Base-by-base conservation (phyloP, 305 asterid genomes). In the Rubia tinctorum region DNA sequence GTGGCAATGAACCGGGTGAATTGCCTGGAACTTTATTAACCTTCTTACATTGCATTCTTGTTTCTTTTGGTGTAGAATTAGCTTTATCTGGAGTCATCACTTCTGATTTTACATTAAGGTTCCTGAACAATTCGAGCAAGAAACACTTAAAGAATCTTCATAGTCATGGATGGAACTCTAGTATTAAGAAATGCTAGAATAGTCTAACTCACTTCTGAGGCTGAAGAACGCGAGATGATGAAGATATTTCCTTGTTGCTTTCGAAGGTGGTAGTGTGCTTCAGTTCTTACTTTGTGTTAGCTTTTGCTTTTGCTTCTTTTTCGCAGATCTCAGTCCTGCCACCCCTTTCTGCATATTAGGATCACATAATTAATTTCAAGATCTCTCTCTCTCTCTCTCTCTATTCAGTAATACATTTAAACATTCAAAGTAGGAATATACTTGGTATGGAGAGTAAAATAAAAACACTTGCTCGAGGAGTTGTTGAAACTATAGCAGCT, bases 1-100 rank as follows among this genome's bases (percentile, higher is more conserved):
- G 56, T 13, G 84, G 66, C 18, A 37, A 60, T 39, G 73, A 6
- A 71, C 71, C 49, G 2, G 73, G 64, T 8, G 73, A 73, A 47
- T 69, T 45, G 12, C 66, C 58, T 30, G 73, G 64, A 34, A 43
- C 43, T 61, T 44, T 76, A 40, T 13, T 7, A 65, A 44, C 15
- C 9, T 77, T 72, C 77, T 66, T 75, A 20, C 72, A 67, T 60
- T 74, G 70, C 77, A 78, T 86, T 56, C 75, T 43, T 55, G 68
- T 72, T 42, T 75, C 76, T 44, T 69, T 71, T 18, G 49, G 59
- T 78, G 76, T 81, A 17, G 80, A 75, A 61, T 72, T 92, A 73
- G 84, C 82, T 81, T 80, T 82, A 73, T 88, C 88, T 23, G 91
- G 90, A 58, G 79, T 77, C 78, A 78, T 61, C 85, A 78, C 86